Conservation (phyloP, 208 protist species). For the Trypanosoma boissoni region DNA sequence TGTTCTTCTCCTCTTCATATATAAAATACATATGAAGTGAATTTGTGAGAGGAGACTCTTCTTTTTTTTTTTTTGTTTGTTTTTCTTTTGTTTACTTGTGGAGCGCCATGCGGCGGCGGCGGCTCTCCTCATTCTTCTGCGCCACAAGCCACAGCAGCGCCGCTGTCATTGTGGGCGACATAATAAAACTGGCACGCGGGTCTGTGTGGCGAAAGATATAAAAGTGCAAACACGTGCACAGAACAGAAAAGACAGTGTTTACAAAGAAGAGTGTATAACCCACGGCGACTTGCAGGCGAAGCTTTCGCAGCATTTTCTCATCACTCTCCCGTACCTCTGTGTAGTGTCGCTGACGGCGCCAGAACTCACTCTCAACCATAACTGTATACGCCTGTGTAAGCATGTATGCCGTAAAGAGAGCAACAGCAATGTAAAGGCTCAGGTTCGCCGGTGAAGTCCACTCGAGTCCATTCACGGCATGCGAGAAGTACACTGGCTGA, state of each 20-base stretch:
- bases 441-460: slow-evolving; percentile 53
- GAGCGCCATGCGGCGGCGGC: slow-evolving; percentile 69
- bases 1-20: background rate
- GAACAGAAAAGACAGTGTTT: slow-evolving; percentile 77
- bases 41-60: background rate
- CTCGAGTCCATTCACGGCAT: slow-evolving; percentile 80
- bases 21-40: background rate
- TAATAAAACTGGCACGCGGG: slow-evolving; percentile 70
- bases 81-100: slow-evolving; percentile 58
- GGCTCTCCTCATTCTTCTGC: slow-evolving; percentile 91
- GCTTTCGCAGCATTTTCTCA: slow-evolving; percentile 56
- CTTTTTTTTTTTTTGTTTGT: background rate
- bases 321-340: slow-evolving; percentile 64
- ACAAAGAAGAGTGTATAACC: slow-evolving; percentile 82
- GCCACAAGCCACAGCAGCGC: slow-evolving; percentile 83
- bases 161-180: slow-evolving; percentile 73
- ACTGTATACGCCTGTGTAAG: slow-evolving; percentile 78
- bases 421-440: slow-evolving; percentile 55
- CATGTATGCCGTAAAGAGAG: slow-evolving; percentile 64
- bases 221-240: slow-evolving; percentile 67
- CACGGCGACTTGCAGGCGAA: slow-evolving; percentile 79
- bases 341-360: slow-evolving; percentile 86
- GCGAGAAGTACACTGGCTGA: slow-evolving; percentile 82
- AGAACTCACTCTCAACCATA: slow-evolving; percentile 89
- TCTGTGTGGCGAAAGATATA: slow-evolving; percentile 89